A percentile compares a stretch with the other conserved stretches of the same genome.
Conservation (phyloP, 176 grass and related monocot species). For the Poa annua region DNA sequence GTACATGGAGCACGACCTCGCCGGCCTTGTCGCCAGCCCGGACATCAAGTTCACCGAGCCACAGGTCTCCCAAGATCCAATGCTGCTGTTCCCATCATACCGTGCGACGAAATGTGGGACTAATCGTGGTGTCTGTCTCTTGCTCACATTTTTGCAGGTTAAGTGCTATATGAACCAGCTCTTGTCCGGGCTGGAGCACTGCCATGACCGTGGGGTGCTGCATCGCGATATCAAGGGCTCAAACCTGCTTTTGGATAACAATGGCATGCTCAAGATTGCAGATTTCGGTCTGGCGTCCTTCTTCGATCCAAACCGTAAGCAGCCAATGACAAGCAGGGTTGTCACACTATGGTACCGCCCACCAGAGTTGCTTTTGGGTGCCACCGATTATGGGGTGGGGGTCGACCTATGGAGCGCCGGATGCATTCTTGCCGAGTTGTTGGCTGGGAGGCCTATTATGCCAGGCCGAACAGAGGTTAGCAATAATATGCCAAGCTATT, state of each 20-base stretch:
- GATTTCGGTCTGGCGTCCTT: slow-evolving; percentile 77
- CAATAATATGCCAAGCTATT: not conserved
- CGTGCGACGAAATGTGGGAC: slow-evolving; percentile 18
- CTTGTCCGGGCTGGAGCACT: slow-evolving; percentile 75
- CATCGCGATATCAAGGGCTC: slow-evolving; percentile 87
- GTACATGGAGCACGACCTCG: slow-evolving; percentile 88
- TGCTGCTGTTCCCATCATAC: slow-evolving; percentile 18
- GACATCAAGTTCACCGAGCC: slow-evolving; percentile 84
- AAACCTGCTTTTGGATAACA: slow-evolving; percentile 79
- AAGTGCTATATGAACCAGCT: slow-evolving; percentile 88
- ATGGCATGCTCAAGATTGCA: slow-evolving; percentile 69
- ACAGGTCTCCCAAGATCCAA: slow-evolving; percentile 56
- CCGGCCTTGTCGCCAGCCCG: slow-evolving; percentile 71
- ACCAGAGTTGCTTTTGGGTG: slow-evolving; percentile 73
- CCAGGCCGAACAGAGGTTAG: slow-evolving; percentile 89
- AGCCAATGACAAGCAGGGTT: slow-evolving; percentile 86
- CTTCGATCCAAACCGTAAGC: slow-evolving; percentile 68
- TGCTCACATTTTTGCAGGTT: slow-evolving; percentile 48
- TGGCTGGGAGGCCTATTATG: slow-evolving; percentile 86
- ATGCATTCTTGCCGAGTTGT: slow-evolving; percentile 76
- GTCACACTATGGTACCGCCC: slow-evolving; percentile 86
- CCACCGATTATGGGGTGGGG: slow-evolving; percentile 74
- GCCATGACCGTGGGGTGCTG: slow-evolving; percentile 70
- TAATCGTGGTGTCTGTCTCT: slow-evolving; percentile 30
- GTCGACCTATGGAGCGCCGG: slow-evolving; percentile 86